These are phyloP conservation scores for Vigna trinervia DNA, from an alignment of 306 rosid genomes.

Conservation along the genomic window DNA sequence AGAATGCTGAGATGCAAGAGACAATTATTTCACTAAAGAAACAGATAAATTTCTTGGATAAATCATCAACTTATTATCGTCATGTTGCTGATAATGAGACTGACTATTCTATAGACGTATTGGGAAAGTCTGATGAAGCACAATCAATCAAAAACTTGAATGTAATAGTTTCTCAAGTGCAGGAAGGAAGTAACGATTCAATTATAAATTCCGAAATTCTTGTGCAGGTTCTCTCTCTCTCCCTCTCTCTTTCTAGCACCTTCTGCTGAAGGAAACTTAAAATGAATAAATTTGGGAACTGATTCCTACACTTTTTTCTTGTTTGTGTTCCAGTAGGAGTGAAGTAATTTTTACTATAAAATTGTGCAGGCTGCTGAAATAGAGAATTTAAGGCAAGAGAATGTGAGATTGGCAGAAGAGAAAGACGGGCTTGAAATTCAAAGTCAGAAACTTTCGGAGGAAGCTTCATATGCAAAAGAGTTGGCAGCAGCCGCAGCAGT, in stretches of 20 bases:
- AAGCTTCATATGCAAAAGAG: conserved; percentile 92
- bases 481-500: conserved; percentile 87
- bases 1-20: conserved; percentile 77
- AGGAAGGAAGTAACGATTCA: conserved; percentile 52
- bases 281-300: neutral
- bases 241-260: conserved; percentile 11
- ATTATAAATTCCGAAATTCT: conserved; percentile 57
- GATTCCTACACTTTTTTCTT: conserved; percentile 14
- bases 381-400: conserved; percentile 82
- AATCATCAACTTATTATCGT: conserved; percentile 44
- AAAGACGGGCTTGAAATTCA: conserved; percentile 81
- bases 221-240: conserved; percentile 59
- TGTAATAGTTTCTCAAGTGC: conserved; percentile 58
- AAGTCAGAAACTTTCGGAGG: conserved; percentile 74
- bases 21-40: conserved; percentile 68
- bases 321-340: conserved; percentile 12
- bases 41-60: conserved; percentile 60
- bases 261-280: conserved; percentile 17
- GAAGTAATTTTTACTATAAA: conserved; percentile 33
- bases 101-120: conserved; percentile 44
- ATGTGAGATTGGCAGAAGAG: conserved; percentile 70
- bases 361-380: conserved; percentile 68
- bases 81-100: conserved; percentile 46
- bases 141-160: conserved; percentile 62
- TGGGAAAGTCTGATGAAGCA: conserved; percentile 50